phyloP scores from a whole-genome alignment of 257 asterid species.

The Penstemon newberryi region DNA sequence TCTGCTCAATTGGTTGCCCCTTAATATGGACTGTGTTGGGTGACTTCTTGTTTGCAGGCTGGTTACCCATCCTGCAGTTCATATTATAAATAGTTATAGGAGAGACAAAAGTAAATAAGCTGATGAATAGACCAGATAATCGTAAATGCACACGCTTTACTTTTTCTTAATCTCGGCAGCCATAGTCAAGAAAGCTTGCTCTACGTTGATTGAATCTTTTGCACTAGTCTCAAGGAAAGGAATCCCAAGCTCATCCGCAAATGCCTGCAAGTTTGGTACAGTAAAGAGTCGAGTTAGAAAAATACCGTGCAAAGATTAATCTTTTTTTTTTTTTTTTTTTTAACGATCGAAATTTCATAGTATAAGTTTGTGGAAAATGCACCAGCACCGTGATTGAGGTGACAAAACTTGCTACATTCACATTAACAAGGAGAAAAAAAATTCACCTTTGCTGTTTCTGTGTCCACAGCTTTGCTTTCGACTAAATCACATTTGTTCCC shows the following conservation, averaged over 20 bases:
- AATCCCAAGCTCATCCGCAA: slow-evolving; percentile 94
- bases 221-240: slow-evolving; percentile 99
- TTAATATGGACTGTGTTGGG: slow-evolving; percentile 67
- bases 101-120: background rate
- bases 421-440: slow-evolving; percentile 1
- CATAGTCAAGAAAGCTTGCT: slow-evolving; percentile 97
- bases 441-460: slow-evolving; percentile 76
- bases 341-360: background rate
- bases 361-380: background rate
- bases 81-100: background rate
- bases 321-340: too few relatives aligned
- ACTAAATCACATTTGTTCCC: slow-evolving; percentile 97
- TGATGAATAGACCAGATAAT: background rate
- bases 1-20: slow-evolving; percentile 97
- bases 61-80: slow-evolving; percentile 78
- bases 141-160: slow-evolving; percentile 39
- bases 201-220: slow-evolving; percentile 88
- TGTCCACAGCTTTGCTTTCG: slow-evolving; percentile 84
- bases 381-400: background rate
- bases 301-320: background rate
- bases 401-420: slow-evolving; percentile 1
- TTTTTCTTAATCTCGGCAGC: slow-evolving; percentile 93
- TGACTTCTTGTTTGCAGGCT: slow-evolving; percentile 61
- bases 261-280: slow-evolving; percentile 57
- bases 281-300: slow-evolving; percentile 9